Percentiles rank a stretch among this genome's conserved stretches.
These are phyloP conservation scores for Entomophthora muscae DNA, from an alignment of 371 early-diverging fungal species.

Conservation along the genomic window DNA sequence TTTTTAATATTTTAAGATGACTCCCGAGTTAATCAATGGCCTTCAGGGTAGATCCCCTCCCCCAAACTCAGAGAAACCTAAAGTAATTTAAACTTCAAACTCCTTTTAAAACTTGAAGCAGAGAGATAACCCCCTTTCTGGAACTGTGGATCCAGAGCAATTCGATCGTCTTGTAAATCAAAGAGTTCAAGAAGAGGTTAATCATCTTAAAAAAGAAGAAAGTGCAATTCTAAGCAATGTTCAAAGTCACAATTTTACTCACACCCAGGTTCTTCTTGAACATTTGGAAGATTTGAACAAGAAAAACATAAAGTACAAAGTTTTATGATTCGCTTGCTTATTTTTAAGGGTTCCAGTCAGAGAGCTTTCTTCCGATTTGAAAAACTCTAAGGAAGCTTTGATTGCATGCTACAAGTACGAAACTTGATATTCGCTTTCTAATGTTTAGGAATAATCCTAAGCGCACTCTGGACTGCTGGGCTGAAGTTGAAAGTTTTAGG, in stretches of 20 bases:
- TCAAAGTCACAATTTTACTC: background rate
- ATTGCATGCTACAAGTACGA: background rate
- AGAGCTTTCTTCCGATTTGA: background rate
- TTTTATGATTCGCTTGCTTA: background rate
- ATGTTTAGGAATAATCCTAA: background rate
- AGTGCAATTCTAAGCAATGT: background rate
- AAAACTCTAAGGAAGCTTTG: background rate
- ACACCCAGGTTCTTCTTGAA: background rate
- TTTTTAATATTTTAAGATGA: background rate
- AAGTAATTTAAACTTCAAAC: background rate
- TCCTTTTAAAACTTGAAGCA: background rate
- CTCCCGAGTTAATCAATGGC: background rate
- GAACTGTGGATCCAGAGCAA: background rate
- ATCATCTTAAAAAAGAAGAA: background rate
- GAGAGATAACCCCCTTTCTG: background rate
- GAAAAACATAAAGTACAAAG: background rate
- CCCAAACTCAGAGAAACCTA: background rate
- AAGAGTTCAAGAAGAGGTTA: background rate
- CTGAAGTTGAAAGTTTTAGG: background rate
- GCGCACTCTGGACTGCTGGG: background rate
- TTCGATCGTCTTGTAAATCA: background rate
- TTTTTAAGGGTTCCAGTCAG: background rate
- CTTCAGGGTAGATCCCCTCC: background rate
- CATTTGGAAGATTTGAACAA: slow-evolving; percentile 1
- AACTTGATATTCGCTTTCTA: background rate